Evolutionary conservation across 2,329 filamentous ascomycete genomes (phyloP).

Genomic region (Cladobotryum protrusum): DNA sequence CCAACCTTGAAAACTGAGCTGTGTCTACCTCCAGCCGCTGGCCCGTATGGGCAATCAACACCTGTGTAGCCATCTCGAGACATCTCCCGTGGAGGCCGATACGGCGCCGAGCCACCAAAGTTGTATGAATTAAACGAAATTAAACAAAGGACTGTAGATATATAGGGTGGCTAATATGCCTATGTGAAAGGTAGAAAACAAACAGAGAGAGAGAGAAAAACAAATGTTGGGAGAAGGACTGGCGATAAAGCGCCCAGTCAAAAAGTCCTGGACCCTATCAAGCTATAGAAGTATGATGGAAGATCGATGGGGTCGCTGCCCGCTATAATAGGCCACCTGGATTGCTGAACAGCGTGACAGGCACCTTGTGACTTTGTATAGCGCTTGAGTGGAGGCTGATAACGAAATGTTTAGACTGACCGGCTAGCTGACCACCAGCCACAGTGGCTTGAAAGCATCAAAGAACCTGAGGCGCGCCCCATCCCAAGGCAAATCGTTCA

Average conservation of each 20-base stretch:
- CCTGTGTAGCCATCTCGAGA: slow-evolving; percentile 76
- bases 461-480: neutral
- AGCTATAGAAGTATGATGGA: neutral
- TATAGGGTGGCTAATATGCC: neutral
- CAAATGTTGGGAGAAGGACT: no score
- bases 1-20: slow-evolving; percentile 66
- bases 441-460: neutral
- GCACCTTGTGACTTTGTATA: slow-evolving; percentile 25
- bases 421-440: neutral
- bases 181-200: neutral
- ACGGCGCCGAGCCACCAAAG: slow-evolving; percentile 21
- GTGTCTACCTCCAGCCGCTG: slow-evolving; percentile 76
- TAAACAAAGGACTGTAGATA: neutral
- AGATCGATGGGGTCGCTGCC: neutral
- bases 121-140: neutral
- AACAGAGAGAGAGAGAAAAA: neutral
- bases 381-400: neutral
- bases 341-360: slow-evolving; percentile 22
- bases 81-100: slow-evolving; percentile 36
- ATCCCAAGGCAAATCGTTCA: no score
- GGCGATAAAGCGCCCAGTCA: no score
- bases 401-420: neutral
- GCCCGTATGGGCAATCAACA: slow-evolving; percentile 90
- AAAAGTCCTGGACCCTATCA: neutral
- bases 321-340: no score